Conservation (phyloP, 257 asterid species). For the Gentiana macrophylla region DNA sequence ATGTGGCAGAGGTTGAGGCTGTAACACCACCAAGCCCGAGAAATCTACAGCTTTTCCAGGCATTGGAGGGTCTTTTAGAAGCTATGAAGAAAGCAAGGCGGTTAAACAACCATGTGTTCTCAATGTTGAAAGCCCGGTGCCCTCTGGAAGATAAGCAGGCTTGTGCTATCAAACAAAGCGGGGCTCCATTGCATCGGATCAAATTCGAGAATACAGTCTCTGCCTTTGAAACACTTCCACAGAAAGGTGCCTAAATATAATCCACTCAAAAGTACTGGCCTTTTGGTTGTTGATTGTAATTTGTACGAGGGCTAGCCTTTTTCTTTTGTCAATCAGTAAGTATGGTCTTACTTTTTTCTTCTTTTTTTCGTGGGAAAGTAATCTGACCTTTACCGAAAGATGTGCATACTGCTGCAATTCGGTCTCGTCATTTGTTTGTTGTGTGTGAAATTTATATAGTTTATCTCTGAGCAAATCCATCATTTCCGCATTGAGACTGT, state of each 20-base stretch:
- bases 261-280: too few relatives aligned
- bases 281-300: too few relatives aligned
- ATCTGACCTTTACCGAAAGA: too few relatives aligned
- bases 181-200: slow-evolving; percentile 78
- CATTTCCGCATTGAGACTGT: too few relatives aligned
- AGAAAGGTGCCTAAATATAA: slow-evolving; percentile 55
- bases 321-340: too few relatives aligned
- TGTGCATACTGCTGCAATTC: too few relatives aligned
- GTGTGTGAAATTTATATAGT: too few relatives aligned
- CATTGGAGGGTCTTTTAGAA: slow-evolving; percentile 53
- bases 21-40: slow-evolving; percentile 40
- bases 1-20: slow-evolving; percentile 85
- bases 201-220: slow-evolving; percentile 91
- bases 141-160: slow-evolving; percentile 98
- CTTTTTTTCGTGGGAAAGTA: too few relatives aligned
- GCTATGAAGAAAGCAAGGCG: slow-evolving; percentile 95
- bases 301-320: too few relatives aligned
- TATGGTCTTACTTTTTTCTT: too few relatives aligned
- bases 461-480: too few relatives aligned
- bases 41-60: slow-evolving; percentile 24
- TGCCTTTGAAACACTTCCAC: slow-evolving; percentile 93
- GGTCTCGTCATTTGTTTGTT: too few relatives aligned
- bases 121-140: slow-evolving; percentile 91
- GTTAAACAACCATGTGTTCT: slow-evolving; percentile 73
- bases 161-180: slow-evolving; percentile 92